A percentile compares a stretch with the other conserved stretches of the same genome.
phyloP scores from a whole-genome alignment of 169 alveolate species.

The Theileria sp. region DNA sequence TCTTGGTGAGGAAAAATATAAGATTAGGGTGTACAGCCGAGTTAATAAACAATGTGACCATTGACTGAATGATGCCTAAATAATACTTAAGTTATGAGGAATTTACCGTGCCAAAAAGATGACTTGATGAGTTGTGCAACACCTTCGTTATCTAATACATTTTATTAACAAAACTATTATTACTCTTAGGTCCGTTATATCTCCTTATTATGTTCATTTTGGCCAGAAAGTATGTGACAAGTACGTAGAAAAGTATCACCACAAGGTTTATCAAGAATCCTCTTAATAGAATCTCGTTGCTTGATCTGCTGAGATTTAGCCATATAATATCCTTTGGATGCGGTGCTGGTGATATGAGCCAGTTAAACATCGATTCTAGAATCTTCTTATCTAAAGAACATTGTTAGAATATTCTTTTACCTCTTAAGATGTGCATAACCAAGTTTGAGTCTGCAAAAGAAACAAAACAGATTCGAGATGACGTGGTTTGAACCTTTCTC shows the following conservation, averaged over 20 bases:
- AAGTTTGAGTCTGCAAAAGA: conserved; percentile 66
- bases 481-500: conserved; percentile 15
- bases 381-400: conserved; percentile 34
- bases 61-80: conserved; percentile 53
- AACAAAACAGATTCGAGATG: conserved; percentile 57
- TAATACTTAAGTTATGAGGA: background rate
- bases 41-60: conserved; percentile 55
- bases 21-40: conserved; percentile 61
- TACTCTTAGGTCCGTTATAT: conserved; percentile 9
- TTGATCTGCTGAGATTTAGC: conserved; percentile 40
- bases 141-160: background rate
- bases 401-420: background rate
- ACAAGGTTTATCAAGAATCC: conserved; percentile 29
- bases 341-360: conserved; percentile 69
- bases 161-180: background rate
- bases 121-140: conserved; percentile 24
- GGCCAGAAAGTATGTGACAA: conserved; percentile 47
- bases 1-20: conserved; percentile 41
- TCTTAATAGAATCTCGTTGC: conserved; percentile 24
- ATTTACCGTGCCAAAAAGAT: conserved; percentile 61
- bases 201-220: conserved; percentile 48
- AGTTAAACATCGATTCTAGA: conserved; percentile 50
- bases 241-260: conserved; percentile 31
- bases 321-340: conserved; percentile 68
- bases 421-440: conserved; percentile 57